phyloP scores from a whole-genome alignment of 2,329 filamentous ascomycete genomes.

The Sporothrix variecibatus region DNA sequence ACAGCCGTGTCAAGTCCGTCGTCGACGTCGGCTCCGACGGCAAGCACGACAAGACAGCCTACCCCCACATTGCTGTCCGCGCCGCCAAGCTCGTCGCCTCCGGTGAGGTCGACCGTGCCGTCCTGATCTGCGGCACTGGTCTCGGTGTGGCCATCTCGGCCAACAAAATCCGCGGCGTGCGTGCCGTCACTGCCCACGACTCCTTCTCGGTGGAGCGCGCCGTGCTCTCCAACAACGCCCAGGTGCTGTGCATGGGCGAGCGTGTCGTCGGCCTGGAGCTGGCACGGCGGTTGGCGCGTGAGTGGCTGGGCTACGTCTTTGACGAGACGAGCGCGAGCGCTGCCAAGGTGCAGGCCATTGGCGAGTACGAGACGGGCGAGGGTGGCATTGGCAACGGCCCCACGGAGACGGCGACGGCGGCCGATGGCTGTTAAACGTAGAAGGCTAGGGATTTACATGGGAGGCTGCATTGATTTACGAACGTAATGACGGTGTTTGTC shows the following conservation, averaged over 20 bases:
- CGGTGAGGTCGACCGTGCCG: constrained; percentile 54
- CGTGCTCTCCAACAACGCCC: constrained; percentile 80
- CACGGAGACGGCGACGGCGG: constrained; percentile 30
- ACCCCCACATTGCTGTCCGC: constrained; percentile 65
- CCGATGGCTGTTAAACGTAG: constrained; percentile 16
- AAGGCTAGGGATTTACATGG: neutral
- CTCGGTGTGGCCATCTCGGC: constrained; percentile 86
- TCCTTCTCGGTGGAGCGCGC: constrained; percentile 80
- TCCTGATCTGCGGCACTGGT: constrained; percentile 83
- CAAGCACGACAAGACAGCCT: constrained; percentile 73
- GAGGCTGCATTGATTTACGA: neutral
- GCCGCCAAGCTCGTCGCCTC: constrained; percentile 31
- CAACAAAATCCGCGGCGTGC: constrained; percentile 81
- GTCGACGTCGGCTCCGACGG: constrained; percentile 73
- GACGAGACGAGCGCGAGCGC: constrained; percentile 64
- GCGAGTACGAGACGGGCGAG: constrained; percentile 37
- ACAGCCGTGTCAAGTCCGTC: constrained; percentile 66
- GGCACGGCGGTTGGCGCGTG: constrained; percentile 72
- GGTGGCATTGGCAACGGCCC: constrained; percentile 32
- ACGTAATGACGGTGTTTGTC: neutral
- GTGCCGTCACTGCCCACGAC: constrained; percentile 88
- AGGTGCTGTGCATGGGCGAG: constrained; percentile 86
- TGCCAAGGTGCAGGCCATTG: constrained; percentile 48
- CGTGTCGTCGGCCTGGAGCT: constrained; percentile 79
- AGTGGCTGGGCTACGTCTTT: constrained; percentile 85